Evolutionary conservation across 306 rosid genomes (phyloP).

Genomic region (Hippophae rhamnoides): DNA sequence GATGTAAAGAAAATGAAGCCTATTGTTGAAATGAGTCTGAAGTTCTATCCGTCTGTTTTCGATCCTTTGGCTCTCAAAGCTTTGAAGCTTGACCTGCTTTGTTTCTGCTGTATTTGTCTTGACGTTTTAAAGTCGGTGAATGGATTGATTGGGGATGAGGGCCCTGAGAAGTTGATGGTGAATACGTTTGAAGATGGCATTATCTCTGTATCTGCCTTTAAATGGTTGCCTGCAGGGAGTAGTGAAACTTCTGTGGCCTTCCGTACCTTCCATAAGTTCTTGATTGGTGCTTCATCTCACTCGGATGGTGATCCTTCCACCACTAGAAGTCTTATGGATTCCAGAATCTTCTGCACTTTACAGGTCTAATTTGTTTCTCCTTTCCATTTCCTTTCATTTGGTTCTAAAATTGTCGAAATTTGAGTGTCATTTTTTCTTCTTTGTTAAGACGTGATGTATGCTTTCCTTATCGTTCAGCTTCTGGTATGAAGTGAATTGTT

Average conservation of each 20-base stretch:
- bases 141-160: constrained; percentile 20
- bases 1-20: constrained; percentile 29
- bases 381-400: background rate
- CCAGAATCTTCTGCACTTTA: constrained; percentile 43
- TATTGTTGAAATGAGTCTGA: constrained; percentile 30
- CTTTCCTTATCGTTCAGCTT: too few species aligned
- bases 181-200: constrained; percentile 67
- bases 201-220: constrained; percentile 74
- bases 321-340: constrained; percentile 49
- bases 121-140: constrained; percentile 26
- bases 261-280: constrained; percentile 64
- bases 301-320: constrained; percentile 50
- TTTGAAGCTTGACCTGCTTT: constrained; percentile 83
- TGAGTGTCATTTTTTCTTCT: too few species aligned
- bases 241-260: constrained; percentile 70
- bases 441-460: too few species aligned
- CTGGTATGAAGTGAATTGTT: too few species aligned
- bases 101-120: constrained; percentile 36
- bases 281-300: constrained; percentile 73
- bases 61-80: constrained; percentile 90
- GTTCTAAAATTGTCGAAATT: background rate
- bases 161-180: constrained; percentile 31
- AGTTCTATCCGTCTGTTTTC: constrained; percentile 58
- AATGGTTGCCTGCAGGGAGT: constrained; percentile 80
- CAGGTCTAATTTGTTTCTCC: constrained; percentile 33